phyloP scores from a whole-genome alignment of 1,284 basidiomycete species.

The Pyrrhoderma lamaoense region DNA sequence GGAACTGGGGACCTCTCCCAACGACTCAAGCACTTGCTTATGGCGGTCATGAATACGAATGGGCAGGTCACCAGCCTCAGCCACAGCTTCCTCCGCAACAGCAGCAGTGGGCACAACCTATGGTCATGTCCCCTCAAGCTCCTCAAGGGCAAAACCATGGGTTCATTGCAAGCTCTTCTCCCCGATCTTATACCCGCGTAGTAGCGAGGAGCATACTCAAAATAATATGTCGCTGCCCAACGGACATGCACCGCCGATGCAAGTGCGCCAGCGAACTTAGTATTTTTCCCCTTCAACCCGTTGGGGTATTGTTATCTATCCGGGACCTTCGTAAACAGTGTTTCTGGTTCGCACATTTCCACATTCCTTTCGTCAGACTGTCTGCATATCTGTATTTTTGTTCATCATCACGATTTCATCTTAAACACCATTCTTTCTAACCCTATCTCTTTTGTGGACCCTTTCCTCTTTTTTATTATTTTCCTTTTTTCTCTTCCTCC shows the following conservation, averaged over 20 bases:
- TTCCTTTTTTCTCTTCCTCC: conserved; percentile 6
- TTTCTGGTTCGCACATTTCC: too few species aligned
- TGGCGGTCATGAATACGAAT: conserved; percentile 9
- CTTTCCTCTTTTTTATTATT: background rate
- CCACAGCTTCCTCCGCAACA: conserved; percentile 4
- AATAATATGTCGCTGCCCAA: conserved; percentile 6
- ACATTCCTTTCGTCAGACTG: background rate
- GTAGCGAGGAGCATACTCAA: conserved; percentile 13
- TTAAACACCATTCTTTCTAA: conserved; percentile 11
- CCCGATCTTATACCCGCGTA: conserved; percentile 16
- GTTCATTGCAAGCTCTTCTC: conserved; percentile 10
- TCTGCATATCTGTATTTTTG: conserved; percentile 14
- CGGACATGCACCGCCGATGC: conserved; percentile 14
- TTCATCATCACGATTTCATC: conserved; percentile 9
- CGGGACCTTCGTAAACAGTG: too few species aligned
- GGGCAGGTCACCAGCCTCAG: conserved; percentile 5
- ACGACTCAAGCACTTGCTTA: conserved; percentile 7
- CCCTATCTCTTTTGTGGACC: conserved; percentile 2
- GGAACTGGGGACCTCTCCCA: conserved; percentile 23
- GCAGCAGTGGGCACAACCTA: conserved; percentile 12
- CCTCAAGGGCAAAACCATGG: conserved; percentile 5
- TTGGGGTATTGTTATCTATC: too few species aligned
- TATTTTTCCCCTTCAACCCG: too few species aligned
- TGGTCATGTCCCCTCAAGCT: conserved; percentile 8
- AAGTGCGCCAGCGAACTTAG: background rate